Conservation (phyloP, 2,329 filamentous ascomycete species). For the Pseudogymnoascus sp. region DNA sequence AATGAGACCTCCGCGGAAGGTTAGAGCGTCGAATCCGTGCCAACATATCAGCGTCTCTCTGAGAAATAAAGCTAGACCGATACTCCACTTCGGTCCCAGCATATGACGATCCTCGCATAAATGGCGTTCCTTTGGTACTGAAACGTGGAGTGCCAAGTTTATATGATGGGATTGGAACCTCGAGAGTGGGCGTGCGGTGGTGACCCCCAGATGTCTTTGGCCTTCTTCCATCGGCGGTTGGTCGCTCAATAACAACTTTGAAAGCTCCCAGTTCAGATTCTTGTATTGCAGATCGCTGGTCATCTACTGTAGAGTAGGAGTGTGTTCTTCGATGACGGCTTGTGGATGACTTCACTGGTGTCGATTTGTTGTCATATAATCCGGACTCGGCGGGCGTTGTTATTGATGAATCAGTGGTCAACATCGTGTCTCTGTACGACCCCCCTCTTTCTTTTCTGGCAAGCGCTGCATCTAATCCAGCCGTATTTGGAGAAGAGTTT, state of each 20-base stretch:
- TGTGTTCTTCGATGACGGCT: slow-evolving; percentile 53
- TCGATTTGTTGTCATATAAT: slow-evolving; percentile 14
- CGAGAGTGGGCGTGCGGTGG: slow-evolving; percentile 46
- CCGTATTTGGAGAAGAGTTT: slow-evolving; percentile 52
- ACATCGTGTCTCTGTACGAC: slow-evolving; percentile 23
- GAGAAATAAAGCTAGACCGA: slow-evolving; percentile 18
- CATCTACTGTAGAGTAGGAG: slow-evolving; percentile 72
- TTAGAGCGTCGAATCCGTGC: not conserved
- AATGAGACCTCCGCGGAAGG: slow-evolving; percentile 17
- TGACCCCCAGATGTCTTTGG: slow-evolving; percentile 49
- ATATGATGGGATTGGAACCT: slow-evolving; percentile 77
- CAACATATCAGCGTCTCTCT: slow-evolving; percentile 19
- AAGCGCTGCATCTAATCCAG: slow-evolving; percentile 44
- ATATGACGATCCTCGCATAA: slow-evolving; percentile 75
- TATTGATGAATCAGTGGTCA: slow-evolving; percentile 21
- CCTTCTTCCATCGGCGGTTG: slow-evolving; percentile 46
- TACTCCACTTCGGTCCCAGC: slow-evolving; percentile 69
- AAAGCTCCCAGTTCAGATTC: slow-evolving; percentile 58
- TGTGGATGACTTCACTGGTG: slow-evolving; percentile 18
- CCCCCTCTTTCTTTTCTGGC: slow-evolving; percentile 25
- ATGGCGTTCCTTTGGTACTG: slow-evolving; percentile 65
- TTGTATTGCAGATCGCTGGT: slow-evolving; percentile 47
- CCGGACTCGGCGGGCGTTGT: slow-evolving; percentile 28
- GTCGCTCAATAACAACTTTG: slow-evolving; percentile 73
- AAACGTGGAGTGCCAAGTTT: slow-evolving; percentile 76